Base-by-base conservation (phyloP, 2,329 filamentous ascomycete species). In the Grosmannia clavigera region DNA sequence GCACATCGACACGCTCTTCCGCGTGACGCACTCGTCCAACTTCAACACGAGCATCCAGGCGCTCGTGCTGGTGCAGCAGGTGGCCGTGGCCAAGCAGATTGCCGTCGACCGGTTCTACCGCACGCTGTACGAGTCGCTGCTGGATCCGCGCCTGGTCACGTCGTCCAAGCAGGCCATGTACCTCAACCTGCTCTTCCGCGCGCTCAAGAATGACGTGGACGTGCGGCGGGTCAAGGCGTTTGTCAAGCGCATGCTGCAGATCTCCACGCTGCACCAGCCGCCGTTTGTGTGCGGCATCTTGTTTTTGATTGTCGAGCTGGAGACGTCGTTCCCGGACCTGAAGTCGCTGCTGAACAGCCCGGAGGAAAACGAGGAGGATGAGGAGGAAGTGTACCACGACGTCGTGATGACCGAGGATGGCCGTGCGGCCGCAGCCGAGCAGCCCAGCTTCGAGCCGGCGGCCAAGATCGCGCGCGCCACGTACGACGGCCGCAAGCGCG, bases 11-110 rank as follows among this genome's bases (percentile, higher is more conserved):
- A 96, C 92, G 3, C 81, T 99, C 31, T 99, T 96, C 80, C 86
- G 85, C 67, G 94, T 99, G 68, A 95, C 94, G 0, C 94, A 99
- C 73, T 97, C 92, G 0, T 90, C 92, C 60, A 99, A 99, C 73
- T 97, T 99, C 81, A 99, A 97, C 75, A 99, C 94, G 0, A 94
- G 91, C 70, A 90, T 99, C 46, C 94, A 99, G 73, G 92, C 94
- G 40, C 81, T 99, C 65, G 87, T 96, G 75, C 78, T 99, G 55
- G 95, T 99, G 65, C 94, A 97, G 70, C 94, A 97, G 71, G 81
- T 99, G 33, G 89, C 91, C 0, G 79, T 85, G 1, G 83, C 86
- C 3, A 90, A 94, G 70, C 87, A 92, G 67, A 79, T 92, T 59
- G 86, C 87, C 5, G 86, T 87, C 14, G 94, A 99, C 68, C 83